These are phyloP conservation scores for Pichia exigua DNA, from an alignment of 805 yeast species.

Conservation along the genomic window DNA sequence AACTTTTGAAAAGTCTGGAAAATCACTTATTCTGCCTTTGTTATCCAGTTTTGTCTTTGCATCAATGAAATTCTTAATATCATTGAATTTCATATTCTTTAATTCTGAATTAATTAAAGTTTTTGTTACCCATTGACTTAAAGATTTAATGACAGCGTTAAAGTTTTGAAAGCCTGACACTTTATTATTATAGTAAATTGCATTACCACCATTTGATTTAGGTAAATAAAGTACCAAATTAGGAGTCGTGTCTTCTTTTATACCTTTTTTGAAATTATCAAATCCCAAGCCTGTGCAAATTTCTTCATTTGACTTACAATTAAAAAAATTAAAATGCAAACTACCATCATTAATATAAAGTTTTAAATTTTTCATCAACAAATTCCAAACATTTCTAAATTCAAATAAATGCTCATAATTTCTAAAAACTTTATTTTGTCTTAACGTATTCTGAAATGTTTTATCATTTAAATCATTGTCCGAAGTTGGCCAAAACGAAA, in stretches of 20 bases:
- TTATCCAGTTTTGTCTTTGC: neutral
- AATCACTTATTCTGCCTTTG: constrained; percentile 18
- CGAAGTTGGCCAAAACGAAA: constrained; percentile 60
- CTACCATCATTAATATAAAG: constrained; percentile 8
- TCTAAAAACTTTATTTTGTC: constrained; percentile 31
- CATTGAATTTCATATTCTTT: constrained; percentile 3
- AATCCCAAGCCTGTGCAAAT: constrained; percentile 49
- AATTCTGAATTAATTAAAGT: constrained; percentile 11
- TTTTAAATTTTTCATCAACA: constrained; percentile 41
- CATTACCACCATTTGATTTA: constrained; percentile 41
- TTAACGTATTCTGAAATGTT: constrained; percentile 28
- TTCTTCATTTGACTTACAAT: constrained; percentile 42
- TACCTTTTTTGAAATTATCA: constrained; percentile 22
- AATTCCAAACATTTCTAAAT: constrained; percentile 50
- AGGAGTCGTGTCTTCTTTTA: constrained; percentile 14
- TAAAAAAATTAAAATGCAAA: constrained; percentile 42
- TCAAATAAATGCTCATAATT: constrained; percentile 43
- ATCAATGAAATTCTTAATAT: constrained; percentile 6
- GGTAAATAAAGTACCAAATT: constrained; percentile 37
- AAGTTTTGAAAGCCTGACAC: neutral
- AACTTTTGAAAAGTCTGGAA: constrained; percentile 33
- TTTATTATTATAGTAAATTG: constrained; percentile 33
- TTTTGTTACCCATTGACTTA: constrained; percentile 40
- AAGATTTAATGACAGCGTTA: constrained; percentile 21
- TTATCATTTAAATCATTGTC: constrained; percentile 31